Conservation (phyloP, 176 grass and related monocot genomes). For the Microstegium vimineum region DNA sequence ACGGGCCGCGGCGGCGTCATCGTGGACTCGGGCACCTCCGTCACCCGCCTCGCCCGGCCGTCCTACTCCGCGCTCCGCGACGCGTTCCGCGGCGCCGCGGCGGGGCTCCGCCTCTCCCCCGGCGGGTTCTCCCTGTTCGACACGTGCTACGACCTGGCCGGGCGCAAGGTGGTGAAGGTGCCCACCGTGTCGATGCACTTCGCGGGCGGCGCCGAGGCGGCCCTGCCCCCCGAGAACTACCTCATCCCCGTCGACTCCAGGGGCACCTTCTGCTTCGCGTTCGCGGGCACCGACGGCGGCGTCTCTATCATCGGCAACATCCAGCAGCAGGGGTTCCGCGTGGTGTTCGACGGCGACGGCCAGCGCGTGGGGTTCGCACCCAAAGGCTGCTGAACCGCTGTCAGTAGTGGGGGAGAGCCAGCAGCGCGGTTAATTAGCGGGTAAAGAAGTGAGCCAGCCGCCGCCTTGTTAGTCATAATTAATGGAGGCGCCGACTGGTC, state of each 20-base stretch:
- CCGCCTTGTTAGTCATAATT: conserved; percentile 25
- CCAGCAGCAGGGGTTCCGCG: conserved; percentile 89
- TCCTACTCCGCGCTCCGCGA: conserved; percentile 79
- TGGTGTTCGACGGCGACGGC: conserved; percentile 74
- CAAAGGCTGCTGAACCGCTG: conserved; percentile 45
- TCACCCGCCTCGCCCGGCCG: conserved; percentile 60
- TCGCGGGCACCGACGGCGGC: conserved; percentile 81
- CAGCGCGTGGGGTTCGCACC: conserved; percentile 57
- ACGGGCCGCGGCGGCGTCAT: conserved; percentile 85
- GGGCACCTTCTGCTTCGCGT: conserved; percentile 96
- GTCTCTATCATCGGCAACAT: conserved; percentile 96
- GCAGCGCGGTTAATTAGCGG: conserved; percentile 4
- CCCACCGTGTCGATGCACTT: conserved; percentile 90
- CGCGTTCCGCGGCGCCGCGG: conserved; percentile 61
- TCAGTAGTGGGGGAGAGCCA: background rate
- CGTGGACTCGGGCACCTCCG: conserved; percentile 93
- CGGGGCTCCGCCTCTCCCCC: conserved; percentile 44
- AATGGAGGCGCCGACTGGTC: background rate
- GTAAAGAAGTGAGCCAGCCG: background rate
- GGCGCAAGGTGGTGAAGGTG: conserved; percentile 78
- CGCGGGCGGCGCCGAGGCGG: conserved; percentile 47
- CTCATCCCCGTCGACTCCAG: conserved; percentile 85
- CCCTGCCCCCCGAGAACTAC: conserved; percentile 92
- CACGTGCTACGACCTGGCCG: conserved; percentile 93
- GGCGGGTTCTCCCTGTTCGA: conserved; percentile 94